phyloP scores from a whole-genome alignment of 371 early-diverging fungal species.

The Dichotomocladium elegans region DNA sequence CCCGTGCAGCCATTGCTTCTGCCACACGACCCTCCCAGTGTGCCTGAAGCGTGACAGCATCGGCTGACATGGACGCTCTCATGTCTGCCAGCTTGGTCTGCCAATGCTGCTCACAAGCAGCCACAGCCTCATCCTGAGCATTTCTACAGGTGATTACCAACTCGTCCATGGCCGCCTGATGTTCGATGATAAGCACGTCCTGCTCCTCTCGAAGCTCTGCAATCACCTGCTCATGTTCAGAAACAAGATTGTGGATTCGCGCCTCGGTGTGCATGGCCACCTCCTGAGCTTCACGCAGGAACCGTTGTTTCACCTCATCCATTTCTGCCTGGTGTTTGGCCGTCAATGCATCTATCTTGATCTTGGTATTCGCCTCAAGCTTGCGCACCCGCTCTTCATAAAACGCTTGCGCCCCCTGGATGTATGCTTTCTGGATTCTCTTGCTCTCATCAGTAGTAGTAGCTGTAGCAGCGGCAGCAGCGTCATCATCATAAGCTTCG shows the following conservation, averaged over 20 bases:
- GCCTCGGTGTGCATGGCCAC: slow-evolving; percentile 25
- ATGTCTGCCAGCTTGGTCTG: slow-evolving; percentile 14
- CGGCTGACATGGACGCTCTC: slow-evolving; percentile 28
- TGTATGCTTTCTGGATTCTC: not conserved
- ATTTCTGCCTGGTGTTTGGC: slow-evolving; percentile 7
- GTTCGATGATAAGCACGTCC: slow-evolving; percentile 25
- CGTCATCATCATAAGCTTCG: no score
- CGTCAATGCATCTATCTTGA: not conserved
- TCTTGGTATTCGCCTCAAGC: not conserved
- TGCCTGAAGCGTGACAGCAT: slow-evolving; percentile 15
- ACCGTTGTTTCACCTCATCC: slow-evolving; percentile 7
- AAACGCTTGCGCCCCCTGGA: not conserved
- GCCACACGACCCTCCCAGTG: slow-evolving; percentile 28
- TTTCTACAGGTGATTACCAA: slow-evolving; percentile 3
- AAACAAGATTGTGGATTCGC: slow-evolving; percentile 20
- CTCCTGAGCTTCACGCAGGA: slow-evolving; percentile 19
- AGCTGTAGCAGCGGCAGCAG: not conserved
- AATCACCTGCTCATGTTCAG: slow-evolving; percentile 22
- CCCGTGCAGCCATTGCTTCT: slow-evolving; percentile 7
- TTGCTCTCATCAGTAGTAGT: not conserved
- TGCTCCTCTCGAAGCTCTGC: slow-evolving; percentile 24
- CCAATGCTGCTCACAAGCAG: not conserved
- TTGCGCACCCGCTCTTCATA: not conserved
- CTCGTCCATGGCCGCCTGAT: slow-evolving; percentile 16
- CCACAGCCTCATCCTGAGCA: slow-evolving; percentile 5